Percentiles rank a stretch among this genome's conserved stretches.
Conservation (phyloP, 164 flowering plant species). For the Umbilicus rupestris region DNA sequence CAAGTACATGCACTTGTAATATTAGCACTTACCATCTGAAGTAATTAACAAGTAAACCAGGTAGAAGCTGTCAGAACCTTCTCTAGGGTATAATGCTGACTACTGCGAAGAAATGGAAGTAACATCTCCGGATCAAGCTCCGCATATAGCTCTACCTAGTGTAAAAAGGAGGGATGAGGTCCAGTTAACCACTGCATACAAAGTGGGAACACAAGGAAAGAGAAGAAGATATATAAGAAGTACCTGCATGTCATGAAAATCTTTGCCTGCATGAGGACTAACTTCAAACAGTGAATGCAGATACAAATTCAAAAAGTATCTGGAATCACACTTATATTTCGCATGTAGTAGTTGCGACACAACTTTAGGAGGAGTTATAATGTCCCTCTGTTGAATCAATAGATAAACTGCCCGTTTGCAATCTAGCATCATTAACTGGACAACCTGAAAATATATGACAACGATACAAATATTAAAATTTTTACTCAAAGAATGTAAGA, state of each 20-base stretch:
- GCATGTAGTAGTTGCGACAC: constrained; percentile 65
- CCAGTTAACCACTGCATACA: neutral
- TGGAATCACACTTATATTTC: constrained; percentile 52
- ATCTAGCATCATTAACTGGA: constrained; percentile 81
- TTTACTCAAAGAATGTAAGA: no score
- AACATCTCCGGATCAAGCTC: constrained; percentile 80
- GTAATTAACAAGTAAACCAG: neutral
- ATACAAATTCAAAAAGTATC: constrained; percentile 72
- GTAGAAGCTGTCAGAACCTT: constrained; percentile 38
- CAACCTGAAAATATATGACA: constrained; percentile 43
- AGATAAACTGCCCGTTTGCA: constrained; percentile 69
- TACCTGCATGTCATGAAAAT: constrained; percentile 98
- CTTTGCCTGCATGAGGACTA: constrained; percentile 76
- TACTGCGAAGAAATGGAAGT: constrained; percentile 90
- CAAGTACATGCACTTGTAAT: constrained; percentile 10
- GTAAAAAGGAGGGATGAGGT: neutral
- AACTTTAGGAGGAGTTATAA: constrained; percentile 65
- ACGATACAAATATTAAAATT: no score
- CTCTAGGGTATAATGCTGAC: constrained; percentile 91
- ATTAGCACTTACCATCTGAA: neutral
- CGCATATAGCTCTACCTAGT: constrained; percentile 93
- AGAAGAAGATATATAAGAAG: neutral
- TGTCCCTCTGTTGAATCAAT: constrained; percentile 64
- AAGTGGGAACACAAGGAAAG: neutral
- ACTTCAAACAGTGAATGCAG: constrained; percentile 78